phyloP scores from a whole-genome alignment of 2,329 filamentous ascomycete genomes.

The Coniella vitis region DNA sequence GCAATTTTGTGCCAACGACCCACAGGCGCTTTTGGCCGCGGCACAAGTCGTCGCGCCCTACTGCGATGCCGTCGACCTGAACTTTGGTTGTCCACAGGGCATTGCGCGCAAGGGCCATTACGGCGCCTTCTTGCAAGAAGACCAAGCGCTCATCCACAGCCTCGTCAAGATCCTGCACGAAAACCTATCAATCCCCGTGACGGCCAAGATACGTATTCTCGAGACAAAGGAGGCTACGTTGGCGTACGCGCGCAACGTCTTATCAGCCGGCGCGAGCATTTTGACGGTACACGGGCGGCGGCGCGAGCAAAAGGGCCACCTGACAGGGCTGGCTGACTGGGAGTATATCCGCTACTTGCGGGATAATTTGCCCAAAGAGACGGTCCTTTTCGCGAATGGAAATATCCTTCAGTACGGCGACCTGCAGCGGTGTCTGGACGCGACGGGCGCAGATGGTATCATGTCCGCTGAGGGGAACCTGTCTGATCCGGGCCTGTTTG shows the following conservation, averaged over 20 bases:
- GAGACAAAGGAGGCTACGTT: slow-evolving; percentile 83
- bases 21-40: slow-evolving; percentile 70
- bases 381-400: slow-evolving; percentile 93
- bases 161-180: slow-evolving; percentile 78
- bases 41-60: slow-evolving; percentile 74
- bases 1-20: slow-evolving; percentile 91
- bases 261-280: slow-evolving; percentile 84
- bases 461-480: slow-evolving; percentile 97
- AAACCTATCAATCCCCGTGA: slow-evolving; percentile 75
- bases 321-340: slow-evolving; percentile 94
- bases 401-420: slow-evolving; percentile 82
- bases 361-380: slow-evolving; percentile 75
- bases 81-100: slow-evolving; percentile 91
- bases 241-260: slow-evolving; percentile 79
- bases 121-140: slow-evolving; percentile 90
- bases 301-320: slow-evolving; percentile 90
- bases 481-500: slow-evolving; percentile 84
- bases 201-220: slow-evolving; percentile 87
- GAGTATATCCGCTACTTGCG: slow-evolving; percentile 72
- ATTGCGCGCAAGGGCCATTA: slow-evolving; percentile 90
- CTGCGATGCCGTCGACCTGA: slow-evolving; percentile 93
- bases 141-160: slow-evolving; percentile 74
- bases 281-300: slow-evolving; percentile 85
- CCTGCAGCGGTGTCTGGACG: slow-evolving; percentile 68
- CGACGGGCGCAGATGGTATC: slow-evolving; percentile 82